Percentiles rank a stretch among this genome's conserved stretches.
These are phyloP conservation scores for Penicillium bovifimosum DNA, from an alignment of 495 filamentous ascomycete species.

Conservation along the genomic window DNA sequence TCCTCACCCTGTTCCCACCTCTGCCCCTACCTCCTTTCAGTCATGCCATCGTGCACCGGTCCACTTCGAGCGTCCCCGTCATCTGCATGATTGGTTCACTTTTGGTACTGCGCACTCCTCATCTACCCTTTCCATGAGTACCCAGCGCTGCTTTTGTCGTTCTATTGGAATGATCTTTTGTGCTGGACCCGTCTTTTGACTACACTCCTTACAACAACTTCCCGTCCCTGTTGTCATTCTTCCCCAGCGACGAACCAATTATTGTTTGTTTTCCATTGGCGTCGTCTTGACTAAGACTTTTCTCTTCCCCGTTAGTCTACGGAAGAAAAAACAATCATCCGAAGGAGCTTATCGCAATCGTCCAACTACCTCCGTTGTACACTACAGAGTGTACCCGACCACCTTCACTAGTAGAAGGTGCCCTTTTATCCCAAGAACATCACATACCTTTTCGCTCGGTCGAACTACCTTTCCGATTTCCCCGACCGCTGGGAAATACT, in stretches of 20 bases:
- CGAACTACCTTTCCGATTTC: conserved; percentile 13
- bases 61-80: conserved; percentile 26
- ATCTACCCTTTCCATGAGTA: conserved; percentile 19
- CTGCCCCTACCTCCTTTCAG: conserved; percentile 20
- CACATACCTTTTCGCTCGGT: not conserved
- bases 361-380: conserved; percentile 5
- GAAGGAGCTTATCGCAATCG: conserved; percentile 25
- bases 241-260: conserved; percentile 1
- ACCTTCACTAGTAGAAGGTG: not conserved
- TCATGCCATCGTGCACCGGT: conserved; percentile 38
- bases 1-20: conserved; percentile 17
- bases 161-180: conserved; percentile 5
- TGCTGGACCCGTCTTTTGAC: not conserved
- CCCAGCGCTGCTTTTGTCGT: conserved; percentile 13
- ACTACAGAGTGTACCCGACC: not conserved
- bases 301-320: conserved; percentile 4
- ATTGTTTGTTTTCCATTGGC: conserved; percentile 8
- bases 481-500: conserved; percentile 44
- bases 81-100: conserved; percentile 32
- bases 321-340: conserved; percentile 22
- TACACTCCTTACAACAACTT: not conserved
- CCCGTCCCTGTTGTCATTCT: not conserved
- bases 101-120: conserved; percentile 18
- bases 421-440: conserved; percentile 1
- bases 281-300: conserved; percentile 10